Evolutionary conservation across 2,329 filamentous ascomycete genomes (phyloP).

Genomic region (Diaporthe sp.): DNA sequence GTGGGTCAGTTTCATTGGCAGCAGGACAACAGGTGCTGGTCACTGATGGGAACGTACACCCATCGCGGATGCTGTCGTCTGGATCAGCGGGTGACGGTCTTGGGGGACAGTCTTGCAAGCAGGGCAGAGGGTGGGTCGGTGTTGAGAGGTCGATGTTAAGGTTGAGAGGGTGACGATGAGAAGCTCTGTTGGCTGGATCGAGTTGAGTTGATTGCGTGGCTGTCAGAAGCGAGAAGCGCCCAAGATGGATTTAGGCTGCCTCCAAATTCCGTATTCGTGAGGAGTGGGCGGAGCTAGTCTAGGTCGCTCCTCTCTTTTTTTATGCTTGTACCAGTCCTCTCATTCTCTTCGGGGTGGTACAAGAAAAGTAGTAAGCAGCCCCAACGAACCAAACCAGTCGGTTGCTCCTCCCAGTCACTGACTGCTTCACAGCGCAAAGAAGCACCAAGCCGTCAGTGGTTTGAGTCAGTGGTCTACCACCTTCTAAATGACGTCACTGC

Average conservation of each 20-base stretch:
- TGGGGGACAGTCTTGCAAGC: not conserved
- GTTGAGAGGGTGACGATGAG: not conserved
- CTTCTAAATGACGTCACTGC: not conserved
- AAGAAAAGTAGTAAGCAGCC: not conserved
- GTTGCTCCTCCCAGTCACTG: not conserved
- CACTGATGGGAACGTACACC: not conserved
- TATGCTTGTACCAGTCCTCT: not conserved
- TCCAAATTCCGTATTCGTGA: not conserved
- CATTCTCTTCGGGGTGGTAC: not conserved
- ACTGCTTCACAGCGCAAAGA: not conserved
- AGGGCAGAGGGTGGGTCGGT: no score
- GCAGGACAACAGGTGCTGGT: not conserved
- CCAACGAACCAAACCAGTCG: not conserved
- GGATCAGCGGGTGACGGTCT: not conserved
- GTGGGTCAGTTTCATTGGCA: not conserved
- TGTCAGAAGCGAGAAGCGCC: not conserved
- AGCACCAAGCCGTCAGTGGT: not conserved
- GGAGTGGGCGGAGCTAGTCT: not conserved
- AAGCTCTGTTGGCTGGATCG: not conserved
- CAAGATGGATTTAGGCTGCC: not conserved
- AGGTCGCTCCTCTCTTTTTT: not conserved
- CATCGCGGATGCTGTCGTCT: not conserved
- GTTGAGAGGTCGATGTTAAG: not conserved
- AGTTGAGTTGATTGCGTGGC: conserved; percentile 8
- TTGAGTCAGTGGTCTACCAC: not conserved